Evolutionary conservation across 1,139 yeast genomes (phyloP), one percentile per base, ranked within the genome.

Genomic region (Debaryomyces udenii): DNA sequence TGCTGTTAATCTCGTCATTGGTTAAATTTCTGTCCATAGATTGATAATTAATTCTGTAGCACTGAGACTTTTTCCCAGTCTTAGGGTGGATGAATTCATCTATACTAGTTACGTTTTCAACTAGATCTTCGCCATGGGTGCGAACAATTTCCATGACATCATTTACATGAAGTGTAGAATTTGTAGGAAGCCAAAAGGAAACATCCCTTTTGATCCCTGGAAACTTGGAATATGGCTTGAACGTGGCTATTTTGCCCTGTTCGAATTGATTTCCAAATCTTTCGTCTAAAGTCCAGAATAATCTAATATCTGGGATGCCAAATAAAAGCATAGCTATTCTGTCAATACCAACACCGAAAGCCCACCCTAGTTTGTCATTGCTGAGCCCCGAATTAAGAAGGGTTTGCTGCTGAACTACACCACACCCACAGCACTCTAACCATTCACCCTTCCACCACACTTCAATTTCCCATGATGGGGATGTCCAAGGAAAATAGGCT

Each of bases 391-490:
- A 78, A 50, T 84, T 86, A 27, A 79, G 67, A 37, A 90, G 69
- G 1, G 93, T 95, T 38, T 81, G 81, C 52, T 89, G 87, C 53
- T 81, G 82, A 3, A 90, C 96, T 36, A 93, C 76, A 18, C 99
- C 99, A 63, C 96, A 88, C 1, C 99, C 99, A 58, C 96, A 89
- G 62, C 96, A 83, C 66, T 93, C 99, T 31, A 93, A 73, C 99
- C 99, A 94, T 52, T 91, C 96, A 31, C 95, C 96, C 60, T 91
- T 88, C 98, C 98, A 94, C 94, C 96, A 91, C 4, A 93, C 96
- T 64, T 93, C 99, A 51, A 94, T 89, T 57, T 93, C 98, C 93
- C 96, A 93, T 26, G 96, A 88, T 5, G 99, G 99, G 1, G 96
- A 82, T 2, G 99, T 93, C 97, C 98, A 93, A 3, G 99, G 99